A percentile compares a stretch with the other conserved stretches of the same genome.
phyloP scores from a whole-genome alignment of 1,139 yeast genomes.

The Hanseniaspora uvarum region DNA sequence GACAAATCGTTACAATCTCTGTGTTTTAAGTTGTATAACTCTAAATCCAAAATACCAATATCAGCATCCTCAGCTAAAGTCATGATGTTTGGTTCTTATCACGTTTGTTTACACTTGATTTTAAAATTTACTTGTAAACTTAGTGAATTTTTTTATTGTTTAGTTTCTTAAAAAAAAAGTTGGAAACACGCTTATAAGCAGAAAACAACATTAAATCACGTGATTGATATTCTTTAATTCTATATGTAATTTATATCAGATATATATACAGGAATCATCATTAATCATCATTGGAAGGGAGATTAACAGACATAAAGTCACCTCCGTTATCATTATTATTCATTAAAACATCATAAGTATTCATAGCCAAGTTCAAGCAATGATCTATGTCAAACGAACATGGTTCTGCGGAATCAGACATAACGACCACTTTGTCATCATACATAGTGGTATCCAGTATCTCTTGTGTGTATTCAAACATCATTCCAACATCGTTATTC shows the following conservation, averaged over 20 bases:
- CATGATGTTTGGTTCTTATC: background rate
- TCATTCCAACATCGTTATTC: background rate
- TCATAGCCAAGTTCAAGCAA: background rate
- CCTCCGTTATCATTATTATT: background rate
- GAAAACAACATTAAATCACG: background rate
- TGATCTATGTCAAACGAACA: constrained; percentile 7
- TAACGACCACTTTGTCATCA: background rate
- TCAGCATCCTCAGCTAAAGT: background rate
- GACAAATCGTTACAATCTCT: background rate
- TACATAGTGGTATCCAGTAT: background rate
- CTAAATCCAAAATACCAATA: constrained; percentile 14
- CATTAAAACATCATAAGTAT: background rate
- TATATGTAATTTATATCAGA: too few relatives aligned
- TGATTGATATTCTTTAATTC: too few relatives aligned
- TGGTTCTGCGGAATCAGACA: constrained; percentile 9
- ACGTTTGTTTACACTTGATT: background rate
- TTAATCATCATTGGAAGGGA: constrained; percentile 13
- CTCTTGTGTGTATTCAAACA: background rate
- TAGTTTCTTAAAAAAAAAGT: background rate
- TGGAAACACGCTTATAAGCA: background rate
- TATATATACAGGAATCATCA: background rate
- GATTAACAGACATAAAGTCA: constrained; percentile 10
- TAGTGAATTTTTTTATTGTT: too few relatives aligned
- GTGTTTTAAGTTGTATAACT: constrained; percentile 9
- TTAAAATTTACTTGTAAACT: background rate